A percentile compares a stretch with the other conserved stretches of the same genome.
These are phyloP conservation scores for Starmera amethionina DNA, from an alignment of 805 yeast species.

Conservation along the genomic window DNA sequence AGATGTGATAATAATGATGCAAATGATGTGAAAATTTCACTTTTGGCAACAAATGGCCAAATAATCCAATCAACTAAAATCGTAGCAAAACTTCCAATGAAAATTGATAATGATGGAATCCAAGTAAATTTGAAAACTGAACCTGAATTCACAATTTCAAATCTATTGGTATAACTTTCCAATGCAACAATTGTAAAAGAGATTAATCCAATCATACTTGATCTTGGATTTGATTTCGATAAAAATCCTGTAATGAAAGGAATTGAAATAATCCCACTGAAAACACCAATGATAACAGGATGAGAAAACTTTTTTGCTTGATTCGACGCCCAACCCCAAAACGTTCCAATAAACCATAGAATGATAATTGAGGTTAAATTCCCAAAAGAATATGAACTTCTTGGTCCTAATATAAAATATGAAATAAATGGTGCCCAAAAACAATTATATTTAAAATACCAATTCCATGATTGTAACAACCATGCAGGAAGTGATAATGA, in stretches of 20 bases:
- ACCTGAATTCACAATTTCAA: constrained; percentile 8
- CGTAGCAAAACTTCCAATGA: constrained; percentile 29
- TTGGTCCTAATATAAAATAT: constrained; percentile 30
- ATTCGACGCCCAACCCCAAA: constrained; percentile 39
- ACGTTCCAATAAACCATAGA: constrained; percentile 29
- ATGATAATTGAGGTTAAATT: constrained; percentile 22
- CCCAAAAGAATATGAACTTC: constrained; percentile 28
- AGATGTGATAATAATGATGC: constrained; percentile 31
- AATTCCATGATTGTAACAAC: constrained; percentile 26
- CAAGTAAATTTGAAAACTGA: constrained; percentile 28
- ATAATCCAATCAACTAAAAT: constrained; percentile 32
- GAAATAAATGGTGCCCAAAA: constrained; percentile 32
- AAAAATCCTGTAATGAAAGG: constrained; percentile 25
- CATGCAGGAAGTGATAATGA: constrained; percentile 35
- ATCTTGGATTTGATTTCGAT: constrained; percentile 30
- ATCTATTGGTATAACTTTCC: constrained; percentile 13
- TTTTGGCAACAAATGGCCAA: constrained; percentile 39
- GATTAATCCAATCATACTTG: constrained; percentile 30
- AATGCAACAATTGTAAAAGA: constrained; percentile 31
- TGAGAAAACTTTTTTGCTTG: constrained; percentile 27
- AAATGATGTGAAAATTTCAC: constrained; percentile 29
- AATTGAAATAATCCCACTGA: constrained; percentile 26
- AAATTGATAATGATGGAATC: constrained; percentile 27
- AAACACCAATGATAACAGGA: constrained; percentile 29
- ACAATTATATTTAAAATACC: constrained; percentile 34